Evolutionary conservation across 1,284 basidiomycete species (phyloP).

Genomic region (Gymnopus androsaceus): DNA sequence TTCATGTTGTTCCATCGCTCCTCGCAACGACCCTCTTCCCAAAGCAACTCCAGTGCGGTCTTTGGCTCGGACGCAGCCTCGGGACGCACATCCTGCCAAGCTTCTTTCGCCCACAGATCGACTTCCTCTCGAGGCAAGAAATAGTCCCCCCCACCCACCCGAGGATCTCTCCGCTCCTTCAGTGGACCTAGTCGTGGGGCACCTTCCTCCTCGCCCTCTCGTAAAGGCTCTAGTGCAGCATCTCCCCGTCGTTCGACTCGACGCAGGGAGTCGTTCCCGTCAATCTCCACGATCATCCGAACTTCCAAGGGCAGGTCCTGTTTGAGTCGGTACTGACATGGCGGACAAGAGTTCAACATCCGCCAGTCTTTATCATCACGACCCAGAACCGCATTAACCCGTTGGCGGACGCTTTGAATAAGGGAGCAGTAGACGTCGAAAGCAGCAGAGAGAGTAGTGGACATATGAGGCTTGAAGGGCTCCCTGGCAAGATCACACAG

Average conservation of each 20-base stretch:
- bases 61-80: no score
- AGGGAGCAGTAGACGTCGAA: constrained; percentile 35
- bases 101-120: constrained; percentile 18
- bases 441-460: constrained; percentile 27
- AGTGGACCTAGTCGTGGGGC: constrained; percentile 4
- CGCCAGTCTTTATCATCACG: constrained; percentile 28
- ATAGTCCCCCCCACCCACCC: constrained; percentile 21
- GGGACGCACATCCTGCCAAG: no score
- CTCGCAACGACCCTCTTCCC: not conserved
- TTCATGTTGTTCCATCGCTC: constrained; percentile 6
- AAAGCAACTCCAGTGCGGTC: not conserved
- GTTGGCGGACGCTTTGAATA: constrained; percentile 13
- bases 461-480: constrained; percentile 16
- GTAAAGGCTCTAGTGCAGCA: not conserved
- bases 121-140: constrained; percentile 23
- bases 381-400: constrained; percentile 23
- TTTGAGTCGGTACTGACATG: constrained; percentile 29
- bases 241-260: constrained; percentile 9
- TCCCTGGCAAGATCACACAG: constrained; percentile 5
- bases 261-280: constrained; percentile 38
- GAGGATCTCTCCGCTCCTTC: constrained; percentile 18
- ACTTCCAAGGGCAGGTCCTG: constrained; percentile 25
- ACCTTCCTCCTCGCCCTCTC: not conserved
- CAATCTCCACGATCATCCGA: constrained; percentile 27
- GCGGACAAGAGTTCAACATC: constrained; percentile 28